A percentile compares a stretch with the other conserved stretches of the same genome.
Evolutionary conservation across 176 grass and related monocot genomes (phyloP).

Genomic region (sorghum (Sorghum bicolor)): Sorghum_bicolor_NCBIv3 NC_012873.2:3468001-3468500

Average conservation of each 20-base stretch:
- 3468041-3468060: not conserved
- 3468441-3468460: too few relatives aligned
- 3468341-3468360: too few relatives aligned
- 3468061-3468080: not conserved
- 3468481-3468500: too few relatives aligned
- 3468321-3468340: too few relatives aligned
- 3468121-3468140: not conserved
- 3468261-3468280: not conserved
- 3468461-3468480: too few relatives aligned
- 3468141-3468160: not conserved
- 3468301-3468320: not conserved
- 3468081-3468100: not conserved
- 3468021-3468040: not conserved
- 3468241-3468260: not conserved
- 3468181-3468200: not conserved
- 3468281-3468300: not conserved
- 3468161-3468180: not conserved
- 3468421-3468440: too few relatives aligned
- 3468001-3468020: not conserved
- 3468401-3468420: too few relatives aligned
- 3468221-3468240: not conserved
- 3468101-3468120: not conserved
- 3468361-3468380: too few relatives aligned
- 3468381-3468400: too few relatives aligned
- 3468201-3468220: not conserved